Conservation (phyloP, 768 basidiomycete species). For the Kwoniella dendrophila region DNA sequence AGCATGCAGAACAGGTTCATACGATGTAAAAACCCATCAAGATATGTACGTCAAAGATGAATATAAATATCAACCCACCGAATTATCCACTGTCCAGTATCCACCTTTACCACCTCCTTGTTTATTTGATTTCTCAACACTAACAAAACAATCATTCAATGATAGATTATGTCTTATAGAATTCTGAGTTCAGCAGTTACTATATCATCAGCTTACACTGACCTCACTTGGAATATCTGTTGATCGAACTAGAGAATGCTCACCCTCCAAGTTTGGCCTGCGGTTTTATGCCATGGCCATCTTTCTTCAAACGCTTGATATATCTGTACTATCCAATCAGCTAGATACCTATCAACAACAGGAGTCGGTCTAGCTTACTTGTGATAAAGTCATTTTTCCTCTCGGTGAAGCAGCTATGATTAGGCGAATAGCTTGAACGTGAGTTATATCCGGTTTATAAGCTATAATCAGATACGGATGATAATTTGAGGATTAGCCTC, state of each 20-base stretch:
- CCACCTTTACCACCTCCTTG: conserved; percentile 20
- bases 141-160: conserved; percentile 21
- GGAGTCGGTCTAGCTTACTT: conserved; percentile 12
- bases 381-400: conserved; percentile 16
- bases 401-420: conserved; percentile 30
- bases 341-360: not conserved
- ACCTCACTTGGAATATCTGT: no score
- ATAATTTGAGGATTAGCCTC: no score
- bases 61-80: conserved; percentile 10
- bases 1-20: not conserved
- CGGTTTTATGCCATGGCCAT: conserved; percentile 25
- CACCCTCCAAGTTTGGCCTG: conserved; percentile 19
- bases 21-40: no score
- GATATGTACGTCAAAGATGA: not conserved
- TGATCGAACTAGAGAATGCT: no score
- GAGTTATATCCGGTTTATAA: conserved; percentile 22
- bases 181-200: conserved; percentile 11
- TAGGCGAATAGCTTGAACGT: conserved; percentile 17
- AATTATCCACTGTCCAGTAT: conserved; percentile 22
- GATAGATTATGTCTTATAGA: conserved; percentile 23
- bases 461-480: not conserved
- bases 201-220: not conserved
- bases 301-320: conserved; percentile 28
- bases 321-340: conserved; percentile 10
- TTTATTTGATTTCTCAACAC: conserved; percentile 2